phyloP scores from a whole-genome alignment of 2,329 filamentous ascomycete genomes.

The Cladosporium sp. region DNA sequence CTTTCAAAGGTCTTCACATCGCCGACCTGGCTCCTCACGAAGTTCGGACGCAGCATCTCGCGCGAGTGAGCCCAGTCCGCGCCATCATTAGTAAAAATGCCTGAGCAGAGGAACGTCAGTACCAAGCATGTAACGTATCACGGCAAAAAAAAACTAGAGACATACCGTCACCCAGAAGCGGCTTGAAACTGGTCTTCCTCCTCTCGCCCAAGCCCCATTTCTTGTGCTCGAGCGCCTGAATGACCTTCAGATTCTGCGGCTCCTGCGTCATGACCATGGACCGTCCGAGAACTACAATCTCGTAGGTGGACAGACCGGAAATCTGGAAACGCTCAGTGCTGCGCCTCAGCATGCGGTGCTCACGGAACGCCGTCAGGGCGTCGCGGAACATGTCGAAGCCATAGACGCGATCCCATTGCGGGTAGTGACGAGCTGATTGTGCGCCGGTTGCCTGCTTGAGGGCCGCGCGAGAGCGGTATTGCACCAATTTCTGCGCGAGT shows the following conservation, averaged over 20 bases:
- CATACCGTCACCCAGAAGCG: conserved; percentile 39
- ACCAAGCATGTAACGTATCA: background rate
- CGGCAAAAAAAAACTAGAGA: background rate
- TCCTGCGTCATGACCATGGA: conserved; percentile 37
- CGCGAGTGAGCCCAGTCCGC: conserved; percentile 32
- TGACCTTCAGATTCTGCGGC: conserved; percentile 43
- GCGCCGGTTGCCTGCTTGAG: conserved; percentile 5
- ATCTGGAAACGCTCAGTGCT: conserved; percentile 29
- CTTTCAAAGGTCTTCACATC: conserved; percentile 54
- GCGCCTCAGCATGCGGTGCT: conserved; percentile 32
- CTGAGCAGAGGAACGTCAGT: conserved; percentile 1
- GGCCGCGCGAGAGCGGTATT: conserved; percentile 1
- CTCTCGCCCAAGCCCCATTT: conserved; percentile 38
- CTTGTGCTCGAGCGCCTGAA: conserved; percentile 41
- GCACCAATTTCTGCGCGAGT: background rate
- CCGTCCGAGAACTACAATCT: conserved; percentile 28
- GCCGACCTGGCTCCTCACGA: conserved; percentile 46
- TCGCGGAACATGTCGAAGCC: conserved; percentile 45
- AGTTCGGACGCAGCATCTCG: conserved; percentile 49
- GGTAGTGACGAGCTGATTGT: background rate
- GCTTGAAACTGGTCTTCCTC: conserved; percentile 32
- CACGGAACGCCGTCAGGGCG: conserved; percentile 34
- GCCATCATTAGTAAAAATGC: conserved; percentile 42
- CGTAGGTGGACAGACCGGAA: conserved; percentile 34
- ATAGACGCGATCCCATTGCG: conserved; percentile 47